Evolutionary conservation across 371 early-diverging fungal species (phyloP).

Genomic region (Mucor piriformis): DNA sequence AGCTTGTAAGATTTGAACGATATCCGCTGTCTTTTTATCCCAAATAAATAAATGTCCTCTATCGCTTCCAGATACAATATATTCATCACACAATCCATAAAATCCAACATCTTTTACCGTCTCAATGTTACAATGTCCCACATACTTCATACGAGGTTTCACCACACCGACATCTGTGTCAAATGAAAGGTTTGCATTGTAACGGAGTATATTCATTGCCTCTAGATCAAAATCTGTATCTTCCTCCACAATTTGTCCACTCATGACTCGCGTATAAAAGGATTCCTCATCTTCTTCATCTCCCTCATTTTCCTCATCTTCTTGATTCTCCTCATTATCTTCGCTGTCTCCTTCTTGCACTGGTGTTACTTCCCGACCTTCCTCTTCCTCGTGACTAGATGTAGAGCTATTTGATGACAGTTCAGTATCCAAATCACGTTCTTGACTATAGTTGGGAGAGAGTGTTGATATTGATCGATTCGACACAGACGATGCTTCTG

Average conservation of each 20-base stretch:
- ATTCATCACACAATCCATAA: constrained; percentile 68
- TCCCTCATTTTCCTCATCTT: constrained; percentile 6
- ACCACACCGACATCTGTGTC: constrained; percentile 30
- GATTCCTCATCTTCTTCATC: constrained; percentile 11
- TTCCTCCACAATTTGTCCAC: constrained; percentile 10
- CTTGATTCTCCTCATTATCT: no score
- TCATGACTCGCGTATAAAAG: constrained; percentile 12
- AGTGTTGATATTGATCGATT: no score
- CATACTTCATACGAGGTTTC: constrained; percentile 31
- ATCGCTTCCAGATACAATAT: constrained; percentile 80
- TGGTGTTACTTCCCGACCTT: no score
- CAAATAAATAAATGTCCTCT: constrained; percentile 79
- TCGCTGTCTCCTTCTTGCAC: no score
- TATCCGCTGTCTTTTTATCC: constrained; percentile 64
- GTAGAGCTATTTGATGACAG: no score
- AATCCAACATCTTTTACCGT: constrained; percentile 85
- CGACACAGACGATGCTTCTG: no score
- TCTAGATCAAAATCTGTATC: constrained; percentile 26
- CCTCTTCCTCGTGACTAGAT: no score
- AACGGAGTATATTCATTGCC: constrained; percentile 2
- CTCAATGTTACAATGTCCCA: constrained; percentile 46
- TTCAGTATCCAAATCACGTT: no score
- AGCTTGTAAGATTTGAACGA: constrained; percentile 69
- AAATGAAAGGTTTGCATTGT: background rate
- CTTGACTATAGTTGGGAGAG: no score